Base-by-base conservation (phyloP, 495 filamentous ascomycete species). In the Aspergillus olivimuriae region DNA sequence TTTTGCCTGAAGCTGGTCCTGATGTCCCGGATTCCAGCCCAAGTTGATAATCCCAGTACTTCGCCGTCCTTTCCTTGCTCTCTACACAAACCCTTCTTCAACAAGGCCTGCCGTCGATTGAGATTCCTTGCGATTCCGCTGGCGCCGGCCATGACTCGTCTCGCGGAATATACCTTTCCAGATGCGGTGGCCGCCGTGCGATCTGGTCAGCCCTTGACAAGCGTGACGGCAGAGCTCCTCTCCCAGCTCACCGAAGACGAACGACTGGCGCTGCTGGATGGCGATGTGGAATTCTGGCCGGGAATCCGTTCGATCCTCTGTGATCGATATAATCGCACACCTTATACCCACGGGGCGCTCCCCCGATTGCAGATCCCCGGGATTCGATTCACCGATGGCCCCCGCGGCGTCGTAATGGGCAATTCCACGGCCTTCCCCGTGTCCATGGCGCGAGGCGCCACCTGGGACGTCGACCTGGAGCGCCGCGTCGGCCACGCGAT, bases 371-470 rank as follows among this genome's bases (percentile, higher is more conserved):
- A 17, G 1, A 52, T 52, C 16, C 49, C 49, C 1, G 49, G 44
- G 2, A 34, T 52, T 17, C 33, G 30, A 34, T 52, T 39, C 44
- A 34, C 33, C 18, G 49, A 52, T 32, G 49, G 49, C 7, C 49
- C 49, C 3, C 49, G 49, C 3, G 49, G 49, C n/a, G 34, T 52
- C 14, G 36, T 40, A 11, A 35, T 52, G 19, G 36, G 32, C 10
- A 16, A 11, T 9, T 33, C 49, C 2, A 52, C 49, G 9, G 44
- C 49, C 4, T 52, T 52, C 20, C 49, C 49, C 10, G 40, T 52
- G 8, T 34, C 49, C 39, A 52, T 52, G 49, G 49, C 49, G 15
- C 44, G 49, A 4, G 49, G 49, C 16, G 49, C 49, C 14, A 52
- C 49, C n/a, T 52, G 49, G 49, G 49, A 52, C 22, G 22, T 20